A percentile compares a stretch with the other conserved stretches of the same genome.
Conservation (phyloP, 176 grass and related monocot species). For the Typha latifolia region DNA sequence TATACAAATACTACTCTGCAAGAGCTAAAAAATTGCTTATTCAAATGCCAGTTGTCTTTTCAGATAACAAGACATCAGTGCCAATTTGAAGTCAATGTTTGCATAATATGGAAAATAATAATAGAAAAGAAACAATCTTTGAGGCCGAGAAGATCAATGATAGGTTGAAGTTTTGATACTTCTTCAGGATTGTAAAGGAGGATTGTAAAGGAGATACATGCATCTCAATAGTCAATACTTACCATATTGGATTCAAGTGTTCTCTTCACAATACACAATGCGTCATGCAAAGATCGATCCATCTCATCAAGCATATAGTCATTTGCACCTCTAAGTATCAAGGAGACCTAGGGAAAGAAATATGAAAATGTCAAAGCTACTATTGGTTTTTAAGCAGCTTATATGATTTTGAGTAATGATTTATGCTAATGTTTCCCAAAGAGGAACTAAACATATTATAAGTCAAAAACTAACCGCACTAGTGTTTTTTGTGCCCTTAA, state of each 20-base stretch:
- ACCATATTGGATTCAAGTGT: constrained; percentile 80
- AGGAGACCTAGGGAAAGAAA: constrained; percentile 46
- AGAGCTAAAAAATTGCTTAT: too few relatives aligned
- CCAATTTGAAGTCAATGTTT: too few relatives aligned
- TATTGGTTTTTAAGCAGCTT: not conserved
- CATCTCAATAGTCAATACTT: not conserved
- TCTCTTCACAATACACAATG: constrained; percentile 84
- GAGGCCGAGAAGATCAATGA: too few relatives aligned
- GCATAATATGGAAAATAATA: too few relatives aligned
- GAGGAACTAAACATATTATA: not conserved
- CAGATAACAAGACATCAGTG: too few relatives aligned
- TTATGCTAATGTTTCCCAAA: not conserved
- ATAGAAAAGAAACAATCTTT: too few relatives aligned
- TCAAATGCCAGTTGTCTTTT: too few relatives aligned
- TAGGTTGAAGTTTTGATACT: too few relatives aligned
- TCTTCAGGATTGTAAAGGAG: too few relatives aligned
- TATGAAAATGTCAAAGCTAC: not conserved
- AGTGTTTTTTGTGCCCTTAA: constrained; percentile 83
- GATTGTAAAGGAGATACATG: too few relatives aligned
- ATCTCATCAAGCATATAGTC: constrained; percentile 93
- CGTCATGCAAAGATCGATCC: constrained; percentile 79
- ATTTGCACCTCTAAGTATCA: constrained; percentile 90
- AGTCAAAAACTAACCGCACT: constrained; percentile 51
- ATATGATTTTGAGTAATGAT: not conserved
- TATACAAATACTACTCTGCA: too few relatives aligned